Evolutionary conservation across 192 early-diverging fungal species (phyloP), one percentile per base, ranked within the genome.

Genomic region (Phlyctochytrium planicorne): DNA sequence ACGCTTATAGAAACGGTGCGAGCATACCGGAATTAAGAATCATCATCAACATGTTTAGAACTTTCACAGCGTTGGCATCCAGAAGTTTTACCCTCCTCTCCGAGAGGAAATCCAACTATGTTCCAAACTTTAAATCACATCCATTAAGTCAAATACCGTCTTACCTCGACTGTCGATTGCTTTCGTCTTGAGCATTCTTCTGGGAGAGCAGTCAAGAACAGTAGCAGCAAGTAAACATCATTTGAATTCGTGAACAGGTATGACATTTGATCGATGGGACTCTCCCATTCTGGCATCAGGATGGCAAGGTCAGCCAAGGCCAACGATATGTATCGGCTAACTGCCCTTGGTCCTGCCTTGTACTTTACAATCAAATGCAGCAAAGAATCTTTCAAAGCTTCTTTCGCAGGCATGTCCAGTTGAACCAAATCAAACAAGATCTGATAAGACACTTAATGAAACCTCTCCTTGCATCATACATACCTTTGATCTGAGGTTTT

Each of bases 401-500:
- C 57, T 25, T 82, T 82, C n/a, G 84, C 85, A 30, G 75, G 63
- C 27, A 72, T 77, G 70, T 89, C 89, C 16, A 96, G 70, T 95
- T 93, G 61, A 84, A 89, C 30, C 89, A 88, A 35, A 95, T 89
- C 90, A 91, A 57, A 33, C 33, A 31, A 36, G 2, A 36, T 61
- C 53, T 50, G n/a, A n/a, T n/a, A n/a, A n/a, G n/a, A n/a, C n/a
- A n/a, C n/a, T n/a, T n/a, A n/a, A n/a, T n/a, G n/a, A n/a, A n/a
- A n/a, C n/a, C n/a, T n/a, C n/a, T n/a, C n/a, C n/a, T n/a, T n/a
- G n/a, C n/a, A n/a, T n/a, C n/a, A n/a, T 29, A 53, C 16, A 10
- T 12, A 90, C 89, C 85, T 97, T 97, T 77, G 92, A 89, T 29
- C 93, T 81, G 57, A 97, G 79, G 16, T 92, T 98, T 75, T 98